Base-by-base conservation (phyloP, 306 rosid species). In the Luffa acutangula region DNA sequence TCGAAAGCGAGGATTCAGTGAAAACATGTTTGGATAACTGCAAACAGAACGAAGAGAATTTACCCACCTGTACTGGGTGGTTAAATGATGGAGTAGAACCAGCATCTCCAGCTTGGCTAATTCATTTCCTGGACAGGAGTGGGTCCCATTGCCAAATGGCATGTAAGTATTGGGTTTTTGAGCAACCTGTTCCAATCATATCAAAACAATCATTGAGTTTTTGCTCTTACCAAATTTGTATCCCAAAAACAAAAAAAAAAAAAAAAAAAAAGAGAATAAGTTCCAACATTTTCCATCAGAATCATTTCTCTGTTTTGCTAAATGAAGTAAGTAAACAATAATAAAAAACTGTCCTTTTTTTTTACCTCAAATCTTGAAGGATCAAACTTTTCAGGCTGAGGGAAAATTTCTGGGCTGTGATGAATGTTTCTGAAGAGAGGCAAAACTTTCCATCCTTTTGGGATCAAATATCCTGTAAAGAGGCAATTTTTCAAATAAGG, bases 61-160 rank as follows among this genome's bases (percentile, higher is more conserved):
- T 80, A 84, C 89, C 83, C 34, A 94, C 97, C 97, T 95, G 92
- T 87, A 93, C 83, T 93, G 91, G 60, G 97, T 95, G 87, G 97
- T 93, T 39, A 95, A 86, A 82, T 95, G 97, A 86, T 95, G 99
- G 34, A 95, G 84, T 45, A 95, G 87, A 81, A 95, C 91, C 80
- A 90, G 82, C 80, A 95, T 91, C 86, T 95, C 99, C 87, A 95
- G 78, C 89, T 91, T 95, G 80, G 99, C 99, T 34, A 95, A 81
- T 75, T 95, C 97, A 88, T 95, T 95, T 46, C 99, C 99, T 0
- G 99, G 99, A 77, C 99, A 95, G 5, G 91, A 83, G 80, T 95
- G 99, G 92, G 82, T 84, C 87, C 99, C 99, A 82, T 87, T 95
- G 72, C 99, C 99, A 89, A 95, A 95, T 84, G 99, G 99, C 94